Percentiles rank a stretch among this genome's conserved stretches.
phyloP scores from a whole-genome alignment of 176 grass and related monocot species.

The Musa itinerans region DNA sequence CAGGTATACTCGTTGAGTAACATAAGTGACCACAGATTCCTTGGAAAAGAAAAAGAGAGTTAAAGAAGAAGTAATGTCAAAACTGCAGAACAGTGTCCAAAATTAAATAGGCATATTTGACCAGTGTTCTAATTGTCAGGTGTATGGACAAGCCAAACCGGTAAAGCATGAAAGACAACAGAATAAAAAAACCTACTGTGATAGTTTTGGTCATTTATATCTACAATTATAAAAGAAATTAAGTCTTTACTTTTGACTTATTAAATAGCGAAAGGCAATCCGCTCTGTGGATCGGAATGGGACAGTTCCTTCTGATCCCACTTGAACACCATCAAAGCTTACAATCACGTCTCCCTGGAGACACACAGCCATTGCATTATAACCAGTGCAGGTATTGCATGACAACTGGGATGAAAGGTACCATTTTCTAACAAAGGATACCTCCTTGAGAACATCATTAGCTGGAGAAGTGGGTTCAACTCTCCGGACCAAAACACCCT shows the following conservation, averaged over 20 bases:
- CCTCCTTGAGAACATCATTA: slow-evolving; percentile 64
- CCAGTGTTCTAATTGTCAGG: neutral
- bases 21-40: neutral
- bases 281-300: slow-evolving; percentile 86
- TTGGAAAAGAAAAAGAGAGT: neutral
- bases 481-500: slow-evolving; percentile 85
- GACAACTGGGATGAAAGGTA: neutral
- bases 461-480: slow-evolving; percentile 92
- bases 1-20: neutral
- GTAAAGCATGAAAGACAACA: neutral
- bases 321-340: slow-evolving; percentile 72
- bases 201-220: neutral
- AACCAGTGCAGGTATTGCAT: neutral
- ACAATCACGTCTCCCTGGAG: slow-evolving; percentile 94
- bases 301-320: slow-evolving; percentile 94
- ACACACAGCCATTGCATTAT: slow-evolving; percentile 1
- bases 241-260: slow-evolving; percentile 84
- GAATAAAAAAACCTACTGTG: neutral
- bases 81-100: neutral
- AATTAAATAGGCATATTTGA: neutral
- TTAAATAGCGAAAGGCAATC: slow-evolving; percentile 91
- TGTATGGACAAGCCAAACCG: neutral
- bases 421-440: slow-evolving; percentile 8
- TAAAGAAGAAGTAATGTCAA: neutral
- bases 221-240: slow-evolving; percentile 8